phyloP scores from a whole-genome alignment of 2,329 filamentous ascomycete genomes.

The Sphaceloma murrayae region DNA sequence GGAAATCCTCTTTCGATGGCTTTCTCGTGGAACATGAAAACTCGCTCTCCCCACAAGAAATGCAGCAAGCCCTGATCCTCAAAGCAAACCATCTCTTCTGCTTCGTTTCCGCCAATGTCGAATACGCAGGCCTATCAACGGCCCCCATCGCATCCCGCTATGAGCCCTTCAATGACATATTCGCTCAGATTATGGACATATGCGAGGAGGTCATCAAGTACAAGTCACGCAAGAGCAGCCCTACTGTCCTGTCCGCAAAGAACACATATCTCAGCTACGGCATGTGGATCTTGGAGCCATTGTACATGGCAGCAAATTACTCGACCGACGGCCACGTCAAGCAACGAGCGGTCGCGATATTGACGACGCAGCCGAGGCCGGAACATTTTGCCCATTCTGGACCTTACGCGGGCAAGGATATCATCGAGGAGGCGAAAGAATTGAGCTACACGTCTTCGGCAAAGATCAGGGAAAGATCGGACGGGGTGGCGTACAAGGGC shows the following conservation, averaged over 20 bases:
- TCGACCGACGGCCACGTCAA: background rate
- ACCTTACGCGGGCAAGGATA: conserved; percentile 1
- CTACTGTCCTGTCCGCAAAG: conserved; percentile 1
- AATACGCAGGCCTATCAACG: conserved; percentile 8
- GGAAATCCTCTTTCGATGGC: background rate
- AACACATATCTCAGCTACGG: conserved; percentile 8
- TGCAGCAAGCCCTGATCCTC: background rate
- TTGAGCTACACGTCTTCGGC: conserved; percentile 4
- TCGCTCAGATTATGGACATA: conserved; percentile 2
- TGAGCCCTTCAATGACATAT: background rate
- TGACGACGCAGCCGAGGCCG: background rate
- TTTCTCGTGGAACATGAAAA: background rate
- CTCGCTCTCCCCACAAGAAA: background rate
- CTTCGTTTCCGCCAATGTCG: conserved; percentile 3
- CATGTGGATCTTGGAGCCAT: conserved; percentile 7
- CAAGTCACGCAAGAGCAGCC: background rate
- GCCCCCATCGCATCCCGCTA: conserved; percentile 1
- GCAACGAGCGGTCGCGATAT: background rate
- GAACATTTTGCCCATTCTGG: conserved; percentile 1
- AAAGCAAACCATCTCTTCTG: conserved; percentile 5
- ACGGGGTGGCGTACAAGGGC: background rate
- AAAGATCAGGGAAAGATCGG: conserved; percentile 1
- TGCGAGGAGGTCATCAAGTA: background rate
- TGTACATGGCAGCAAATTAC: conserved; percentile 9
- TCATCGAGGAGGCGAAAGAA: conserved; percentile 1